Base-by-base conservation (phyloP, 371 early-diverging fungal genomes). In the Phascolomyces articulosus region DNA sequence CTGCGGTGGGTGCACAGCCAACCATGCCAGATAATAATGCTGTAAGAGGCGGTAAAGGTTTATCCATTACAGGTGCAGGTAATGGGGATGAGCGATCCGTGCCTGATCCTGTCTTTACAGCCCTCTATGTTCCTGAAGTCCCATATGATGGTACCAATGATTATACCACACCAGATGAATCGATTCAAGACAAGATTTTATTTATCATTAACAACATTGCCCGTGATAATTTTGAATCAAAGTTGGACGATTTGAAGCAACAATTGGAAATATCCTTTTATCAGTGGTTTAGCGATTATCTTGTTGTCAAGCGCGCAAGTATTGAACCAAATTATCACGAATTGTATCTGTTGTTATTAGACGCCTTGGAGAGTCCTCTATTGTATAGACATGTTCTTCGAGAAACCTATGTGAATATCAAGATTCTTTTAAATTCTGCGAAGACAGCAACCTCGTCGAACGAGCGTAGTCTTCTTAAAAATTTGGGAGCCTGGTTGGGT, bases 191-290 rank as follows among this genome's bases (percentile, higher is more conserved):
- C 70, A 95, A 94, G 79, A 91, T 99, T 38, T 84, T 96, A 48
- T 99, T 99, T 73, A 93, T 94, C 27, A 88, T 99, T 70, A 99
- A 99, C 80, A 99, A 99, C 68, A 77, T 99, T 20, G 91, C 97
- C 27, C 83, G 80, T 40, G 90, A 85, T 65, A 99, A 98, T 68
- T 67, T 98, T n/a, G 91, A 86, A 2, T 71, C 74, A 16, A 98
- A 98, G 73, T 83, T 88, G 3, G 65, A 75, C 0, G 98, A 97
- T 59, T 85, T 98, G 77, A 86, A 83, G 56, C 88, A 86, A 7
- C 72, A 91, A 18, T 73, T 98, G 54, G 74, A 83, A 20, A 80
- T 83, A 18, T 73, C 80, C 15, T 84, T 87, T 55, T 93, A 86
- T 71, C 83, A 87, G 26, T 98, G 97, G 97, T 95, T 98, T 68